phyloP scores from a whole-genome alignment of 768 basidiomycete genomes.

The Lactarius hengduanensis region DNA sequence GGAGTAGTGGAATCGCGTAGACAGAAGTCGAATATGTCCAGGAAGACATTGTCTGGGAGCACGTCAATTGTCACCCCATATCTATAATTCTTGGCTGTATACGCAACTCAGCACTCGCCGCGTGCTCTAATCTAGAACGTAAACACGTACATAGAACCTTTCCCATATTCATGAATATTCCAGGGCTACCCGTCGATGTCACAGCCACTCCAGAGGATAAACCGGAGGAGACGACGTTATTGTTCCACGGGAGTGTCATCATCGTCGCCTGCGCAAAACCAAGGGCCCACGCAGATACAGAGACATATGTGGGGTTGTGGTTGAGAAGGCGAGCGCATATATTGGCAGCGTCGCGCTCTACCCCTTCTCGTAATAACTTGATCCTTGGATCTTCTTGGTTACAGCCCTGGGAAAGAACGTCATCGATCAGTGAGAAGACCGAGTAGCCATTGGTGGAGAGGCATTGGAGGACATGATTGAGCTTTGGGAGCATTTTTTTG shows the following conservation, averaged over 20 bases:
- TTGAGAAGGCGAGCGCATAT: not conserved
- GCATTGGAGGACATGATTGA: not conserved
- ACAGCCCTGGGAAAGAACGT: not conserved
- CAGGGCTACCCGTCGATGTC: not conserved
- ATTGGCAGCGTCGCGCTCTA: not conserved
- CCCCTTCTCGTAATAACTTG: not conserved
- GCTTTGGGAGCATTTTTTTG: not conserved
- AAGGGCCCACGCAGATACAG: not conserved
- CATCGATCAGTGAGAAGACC: not conserved
- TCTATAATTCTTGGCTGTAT: not conserved
- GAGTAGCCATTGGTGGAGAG: not conserved
- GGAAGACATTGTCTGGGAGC: not conserved
- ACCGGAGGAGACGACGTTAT: too few relatives aligned
- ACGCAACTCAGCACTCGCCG: not conserved
- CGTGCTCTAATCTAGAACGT: not conserved
- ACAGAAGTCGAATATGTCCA: not conserved
- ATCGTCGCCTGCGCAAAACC: not conserved
- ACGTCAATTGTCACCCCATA: not conserved
- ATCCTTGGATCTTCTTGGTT: not conserved
- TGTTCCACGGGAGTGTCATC: too few relatives aligned
- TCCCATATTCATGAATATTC: too few relatives aligned
- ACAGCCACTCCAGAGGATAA: too few relatives aligned
- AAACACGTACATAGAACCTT: not conserved
- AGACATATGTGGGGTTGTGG: not conserved
- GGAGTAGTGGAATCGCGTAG: too few relatives aligned